Evolutionary conservation across 768 basidiomycete genomes (phyloP).

Genomic region (Cystofilobasidium bisporidii): DNA sequence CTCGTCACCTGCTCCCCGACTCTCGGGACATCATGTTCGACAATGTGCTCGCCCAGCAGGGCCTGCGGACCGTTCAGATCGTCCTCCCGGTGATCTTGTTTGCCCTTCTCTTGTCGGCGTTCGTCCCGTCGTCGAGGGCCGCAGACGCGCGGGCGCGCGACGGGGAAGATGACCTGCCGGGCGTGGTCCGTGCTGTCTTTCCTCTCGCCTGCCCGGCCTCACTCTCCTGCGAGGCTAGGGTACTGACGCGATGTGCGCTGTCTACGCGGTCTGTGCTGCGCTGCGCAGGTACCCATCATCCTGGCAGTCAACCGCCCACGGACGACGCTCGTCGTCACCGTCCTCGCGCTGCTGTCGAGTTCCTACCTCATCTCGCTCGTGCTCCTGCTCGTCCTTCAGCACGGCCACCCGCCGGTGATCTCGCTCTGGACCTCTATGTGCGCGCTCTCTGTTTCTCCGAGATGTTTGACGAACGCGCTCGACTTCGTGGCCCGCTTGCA

Average conservation of each 20-base stretch:
- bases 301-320: background rate
- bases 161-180: background rate
- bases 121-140: background rate
- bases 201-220: background rate
- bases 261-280: background rate
- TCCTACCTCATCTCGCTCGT: conserved; percentile 11
- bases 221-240: too few species aligned
- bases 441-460: background rate
- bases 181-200: background rate
- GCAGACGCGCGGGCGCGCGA: background rate
- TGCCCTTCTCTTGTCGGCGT: background rate
- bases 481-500: too few species aligned
- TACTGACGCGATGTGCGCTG: too few species aligned
- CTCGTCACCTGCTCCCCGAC: background rate
- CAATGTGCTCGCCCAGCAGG: conserved; percentile 1
- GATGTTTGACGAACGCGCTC: too few species aligned
- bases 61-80: background rate
- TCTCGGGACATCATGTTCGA: background rate
- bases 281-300: conserved; percentile 4
- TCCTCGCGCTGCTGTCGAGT: conserved; percentile 13
- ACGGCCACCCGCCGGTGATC: conserved; percentile 12
- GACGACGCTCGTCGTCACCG: conserved; percentile 3
- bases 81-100: background rate
- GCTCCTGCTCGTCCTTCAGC: conserved; percentile 10
- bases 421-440: background rate